Evolutionary conservation across 768 basidiomycete species (phyloP).

Genomic region (Termitomyces sp.): DNA sequence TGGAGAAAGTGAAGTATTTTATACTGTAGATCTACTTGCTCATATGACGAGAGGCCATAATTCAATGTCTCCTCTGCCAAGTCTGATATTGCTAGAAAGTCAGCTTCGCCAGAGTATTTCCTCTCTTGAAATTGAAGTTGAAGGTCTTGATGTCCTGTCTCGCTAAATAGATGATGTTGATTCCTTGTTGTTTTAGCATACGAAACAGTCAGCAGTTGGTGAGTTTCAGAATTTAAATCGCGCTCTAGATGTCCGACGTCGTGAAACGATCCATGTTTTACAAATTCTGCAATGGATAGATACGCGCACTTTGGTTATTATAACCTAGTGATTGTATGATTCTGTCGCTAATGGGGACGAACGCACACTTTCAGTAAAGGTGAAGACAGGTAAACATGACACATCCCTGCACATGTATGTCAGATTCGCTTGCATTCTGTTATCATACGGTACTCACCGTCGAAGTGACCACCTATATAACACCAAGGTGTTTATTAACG

Average conservation of each 20-base stretch:
- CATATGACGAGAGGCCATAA: too few species aligned
- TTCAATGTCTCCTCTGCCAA: too few species aligned
- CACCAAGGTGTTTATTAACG: background rate
- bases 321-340: background rate
- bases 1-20: too few species aligned
- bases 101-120: background rate
- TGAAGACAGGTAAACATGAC: conserved; percentile 73
- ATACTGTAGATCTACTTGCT: too few species aligned
- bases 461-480: conserved; percentile 18
- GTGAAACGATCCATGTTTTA: conserved; percentile 43
- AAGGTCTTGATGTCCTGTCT: background rate
- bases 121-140: background rate
- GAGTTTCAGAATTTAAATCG: conserved; percentile 43
- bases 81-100: background rate
- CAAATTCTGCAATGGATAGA: conserved; percentile 49
- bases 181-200: background rate
- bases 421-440: background rate
- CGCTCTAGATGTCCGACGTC: conserved; percentile 28
- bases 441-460: conserved; percentile 38
- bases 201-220: conserved; percentile 14
- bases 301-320: conserved; percentile 54
- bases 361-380: conserved; percentile 52
- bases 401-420: conserved; percentile 26
- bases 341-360: background rate
- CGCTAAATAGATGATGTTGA: too few species aligned